Conservation (phyloP, 192 early-diverging fungal genomes). For the Linnemannia exigua region DNA sequence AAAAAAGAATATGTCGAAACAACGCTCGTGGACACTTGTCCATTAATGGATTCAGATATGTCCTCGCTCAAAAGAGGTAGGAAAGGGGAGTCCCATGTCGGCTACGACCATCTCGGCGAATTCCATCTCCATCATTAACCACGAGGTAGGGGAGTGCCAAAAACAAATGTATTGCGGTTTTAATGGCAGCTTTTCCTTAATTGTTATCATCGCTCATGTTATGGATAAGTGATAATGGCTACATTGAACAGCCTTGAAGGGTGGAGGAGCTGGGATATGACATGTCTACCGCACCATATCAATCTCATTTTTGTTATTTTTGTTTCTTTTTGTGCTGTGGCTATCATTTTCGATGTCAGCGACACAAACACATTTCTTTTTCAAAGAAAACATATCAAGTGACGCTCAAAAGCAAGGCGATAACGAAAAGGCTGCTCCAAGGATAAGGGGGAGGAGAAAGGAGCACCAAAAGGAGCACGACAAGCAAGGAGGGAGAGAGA, state of each 20-base stretch:
- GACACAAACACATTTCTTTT: background rate
- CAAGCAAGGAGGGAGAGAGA: background rate
- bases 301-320: background rate
- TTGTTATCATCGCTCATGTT: constrained; percentile 3
- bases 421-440: background rate
- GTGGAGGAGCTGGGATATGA: background rate
- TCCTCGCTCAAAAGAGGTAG: too few species aligned
- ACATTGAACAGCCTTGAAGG: background rate
- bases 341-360: constrained; percentile 12
- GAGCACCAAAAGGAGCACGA: background rate
- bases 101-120: too few species aligned
- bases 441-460: constrained; percentile 8
- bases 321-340: background rate
- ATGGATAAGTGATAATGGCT: background rate
- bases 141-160: background rate
- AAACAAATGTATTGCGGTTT: background rate
- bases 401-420: background rate
- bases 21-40: too few species aligned
- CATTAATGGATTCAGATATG: too few species aligned
- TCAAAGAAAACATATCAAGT: background rate
- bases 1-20: too few species aligned
- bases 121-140: too few species aligned
- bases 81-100: too few species aligned
- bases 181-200: background rate
- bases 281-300: background rate